These are phyloP conservation scores for Albatrellus sp. DNA, from an alignment of 1,284 basidiomycete species.

Conservation along the genomic window DNA sequence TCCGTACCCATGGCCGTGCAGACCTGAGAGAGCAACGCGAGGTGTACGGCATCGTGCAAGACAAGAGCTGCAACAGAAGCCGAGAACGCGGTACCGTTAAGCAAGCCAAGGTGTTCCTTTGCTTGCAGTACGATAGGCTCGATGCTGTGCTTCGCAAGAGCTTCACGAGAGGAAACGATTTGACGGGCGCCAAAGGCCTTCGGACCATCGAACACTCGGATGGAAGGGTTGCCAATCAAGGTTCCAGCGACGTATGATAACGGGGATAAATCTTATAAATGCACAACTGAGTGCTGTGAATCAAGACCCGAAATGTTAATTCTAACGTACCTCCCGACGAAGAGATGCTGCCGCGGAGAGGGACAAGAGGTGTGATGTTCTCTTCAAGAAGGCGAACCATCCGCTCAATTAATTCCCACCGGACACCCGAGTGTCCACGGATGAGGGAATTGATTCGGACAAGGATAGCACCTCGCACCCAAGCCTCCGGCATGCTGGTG, in stretches of 20 bases:
- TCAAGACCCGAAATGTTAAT: not conserved
- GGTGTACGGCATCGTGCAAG: slow-evolving; percentile 61
- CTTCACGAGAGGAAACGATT: slow-evolving; percentile 52
- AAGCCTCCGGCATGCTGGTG: slow-evolving; percentile 75
- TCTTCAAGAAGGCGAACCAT: slow-evolving; percentile 65
- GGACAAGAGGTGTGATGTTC: slow-evolving; percentile 73
- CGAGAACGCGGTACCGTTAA: slow-evolving; percentile 81
- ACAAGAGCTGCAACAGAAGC: slow-evolving; percentile 47
- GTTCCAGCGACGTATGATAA: slow-evolving; percentile 77
- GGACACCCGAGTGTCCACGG: slow-evolving; percentile 80
- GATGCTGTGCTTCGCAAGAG: slow-evolving; percentile 53
- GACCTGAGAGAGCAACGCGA: slow-evolving; percentile 62
- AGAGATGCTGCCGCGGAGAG: slow-evolving; percentile 75
- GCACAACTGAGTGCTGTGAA: not conserved
- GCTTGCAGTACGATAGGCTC: slow-evolving; percentile 60
- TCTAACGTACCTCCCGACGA: slow-evolving; percentile 56
- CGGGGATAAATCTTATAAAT: slow-evolving; percentile 50
- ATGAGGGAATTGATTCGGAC: slow-evolving; percentile 81
- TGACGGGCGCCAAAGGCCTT: slow-evolving; percentile 36
- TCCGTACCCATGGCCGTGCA: slow-evolving; percentile 80
- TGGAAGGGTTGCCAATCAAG: slow-evolving; percentile 69
- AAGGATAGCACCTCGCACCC: slow-evolving; percentile 83
- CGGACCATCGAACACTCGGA: slow-evolving; percentile 58
- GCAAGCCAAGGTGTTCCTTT: slow-evolving; percentile 74
- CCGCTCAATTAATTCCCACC: slow-evolving; percentile 70